Base-by-base conservation (phyloP, 2,329 filamentous ascomycete species). In the Trichoderma aggressivum region DNA sequence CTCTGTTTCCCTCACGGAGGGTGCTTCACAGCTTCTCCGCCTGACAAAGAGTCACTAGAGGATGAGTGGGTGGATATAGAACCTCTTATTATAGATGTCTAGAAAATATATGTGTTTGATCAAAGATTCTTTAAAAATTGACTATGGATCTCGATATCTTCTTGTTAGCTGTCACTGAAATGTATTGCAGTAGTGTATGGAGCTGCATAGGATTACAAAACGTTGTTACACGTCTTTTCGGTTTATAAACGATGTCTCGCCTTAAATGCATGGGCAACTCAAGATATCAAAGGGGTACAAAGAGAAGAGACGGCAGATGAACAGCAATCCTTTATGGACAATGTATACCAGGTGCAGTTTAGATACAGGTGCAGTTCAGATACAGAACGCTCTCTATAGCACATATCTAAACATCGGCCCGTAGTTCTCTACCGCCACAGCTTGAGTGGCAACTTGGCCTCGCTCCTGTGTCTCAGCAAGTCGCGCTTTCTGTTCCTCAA, bases 371-470 rank as follows among this genome's bases (percentile, higher is more conserved):
- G 7, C n/a, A 43, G 39, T 43, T 2, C 21, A 50, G 43, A 50
- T 50, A n/a, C n/a, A n/a, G n/a, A n/a, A 28, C 7, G 18, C 16
- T 28, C 10, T 58, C 50, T 72, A 75, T 10, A 75, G 65, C 10
- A 75, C 74, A 43, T 75, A 75, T 69, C 74, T 68, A 61, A 75
- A 75, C 14, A 63, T 73, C 16, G 74, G 74, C 1, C 74, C 74
- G 18, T 75, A 75, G 39, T 75, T 75, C 59, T 75, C 74, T 21
- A 74, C 53, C 3, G 67, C 74, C 26, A 72, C 59, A 8, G 55
- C 59, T 14, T 62, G 36, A 7, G 53, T 62, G 12, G 36, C 34
- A 26, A 65, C 53, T 18, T 72, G 71, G 3, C 70, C 73, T 16
- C 30, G 39, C 4, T 43, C 59, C 28, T 30, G 39, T 4, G 34